Conservation (phyloP, 2,329 filamentous ascomycete species). For the Teratosphaeriaceae sp. region DNA sequence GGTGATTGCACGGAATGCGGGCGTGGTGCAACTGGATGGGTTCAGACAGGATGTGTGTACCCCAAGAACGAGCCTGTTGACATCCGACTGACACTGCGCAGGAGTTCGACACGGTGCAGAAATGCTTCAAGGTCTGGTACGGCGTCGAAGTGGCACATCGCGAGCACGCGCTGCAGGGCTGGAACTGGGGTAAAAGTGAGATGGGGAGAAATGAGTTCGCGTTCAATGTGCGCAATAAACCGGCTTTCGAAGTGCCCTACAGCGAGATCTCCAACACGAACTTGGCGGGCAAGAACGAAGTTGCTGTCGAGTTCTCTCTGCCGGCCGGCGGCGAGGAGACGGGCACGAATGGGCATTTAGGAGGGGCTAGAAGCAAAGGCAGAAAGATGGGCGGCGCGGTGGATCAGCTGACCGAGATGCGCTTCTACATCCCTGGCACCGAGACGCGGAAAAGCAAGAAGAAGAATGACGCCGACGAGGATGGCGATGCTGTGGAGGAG, state of each 20-base stretch:
- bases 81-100: conserved; percentile 30
- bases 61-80: too few species aligned
- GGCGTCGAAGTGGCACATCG: conserved; percentile 85
- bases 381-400: conserved; percentile 83
- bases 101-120: conserved; percentile 84
- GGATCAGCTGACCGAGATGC: conserved; percentile 96
- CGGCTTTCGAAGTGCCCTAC: conserved; percentile 94
- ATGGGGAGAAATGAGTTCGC: conserved; percentile 91
- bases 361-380: conserved; percentile 67
- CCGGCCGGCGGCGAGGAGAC: conserved; percentile 65
- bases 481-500: conserved; percentile 52
- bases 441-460: conserved; percentile 65
- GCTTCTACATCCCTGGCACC: conserved; percentile 94
- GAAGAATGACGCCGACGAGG: conserved; percentile 66
- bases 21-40: conserved; percentile 87
- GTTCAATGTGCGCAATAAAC: conserved; percentile 95
- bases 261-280: conserved; percentile 98
- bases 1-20: conserved; percentile 75
- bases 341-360: conserved; percentile 65
- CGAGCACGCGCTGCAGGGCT: conserved; percentile 90
- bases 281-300: conserved; percentile 93
- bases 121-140: conserved; percentile 98
- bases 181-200: conserved; percentile 99
- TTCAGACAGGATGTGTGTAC: conserved; percentile 79
- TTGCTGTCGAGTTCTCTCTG: conserved; percentile 87